phyloP scores from a whole-genome alignment of 2,329 filamentous ascomycete genomes.

The Botryotinia narcissicola region DNA sequence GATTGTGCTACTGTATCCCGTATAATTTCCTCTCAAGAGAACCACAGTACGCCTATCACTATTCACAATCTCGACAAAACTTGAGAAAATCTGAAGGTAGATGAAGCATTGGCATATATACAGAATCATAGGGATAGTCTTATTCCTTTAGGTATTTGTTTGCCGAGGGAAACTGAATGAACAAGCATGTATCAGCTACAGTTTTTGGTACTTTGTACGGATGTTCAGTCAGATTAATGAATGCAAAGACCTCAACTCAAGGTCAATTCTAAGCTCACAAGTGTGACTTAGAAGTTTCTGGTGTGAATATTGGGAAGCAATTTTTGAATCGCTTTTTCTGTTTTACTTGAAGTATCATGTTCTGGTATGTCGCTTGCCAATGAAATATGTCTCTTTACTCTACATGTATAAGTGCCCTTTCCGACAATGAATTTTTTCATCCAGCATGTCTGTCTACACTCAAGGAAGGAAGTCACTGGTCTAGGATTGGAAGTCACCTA shows the following conservation, averaged over 20 bases:
- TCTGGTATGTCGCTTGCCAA: not conserved
- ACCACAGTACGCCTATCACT: not conserved
- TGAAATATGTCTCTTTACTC: not conserved
- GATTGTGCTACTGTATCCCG: not conserved
- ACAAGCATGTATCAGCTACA: no score
- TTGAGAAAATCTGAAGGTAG: not conserved
- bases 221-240: not conserved
- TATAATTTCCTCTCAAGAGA: not conserved
- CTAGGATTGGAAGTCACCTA: not conserved
- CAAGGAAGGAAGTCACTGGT: not conserved
- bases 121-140: not conserved
- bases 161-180: not conserved
- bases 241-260: no score
- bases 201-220: not conserved
- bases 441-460: not conserved
- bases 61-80: not conserved
- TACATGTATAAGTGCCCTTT: not conserved
- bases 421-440: not conserved
- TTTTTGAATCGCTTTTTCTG: not conserved
- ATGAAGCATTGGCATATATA: no score
- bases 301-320: not conserved
- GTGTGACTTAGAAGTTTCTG: not conserved
- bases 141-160: not conserved
- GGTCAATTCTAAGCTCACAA: not conserved
- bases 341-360: not conserved